Conservation (phyloP, 129 eudicot species). For the Centella asiatica region DNA sequence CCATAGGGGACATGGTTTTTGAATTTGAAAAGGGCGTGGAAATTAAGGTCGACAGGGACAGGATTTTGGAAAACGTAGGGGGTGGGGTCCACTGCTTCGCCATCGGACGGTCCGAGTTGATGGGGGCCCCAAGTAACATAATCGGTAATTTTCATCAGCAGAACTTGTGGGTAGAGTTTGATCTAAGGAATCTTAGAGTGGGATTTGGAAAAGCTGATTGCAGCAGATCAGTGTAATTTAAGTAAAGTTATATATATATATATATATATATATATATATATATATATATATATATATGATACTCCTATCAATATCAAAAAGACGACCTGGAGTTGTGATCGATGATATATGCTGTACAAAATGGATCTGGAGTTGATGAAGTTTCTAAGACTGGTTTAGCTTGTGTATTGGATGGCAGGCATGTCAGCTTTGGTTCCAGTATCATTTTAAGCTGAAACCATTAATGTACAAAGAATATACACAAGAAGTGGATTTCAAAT, state of each 20-base stretch:
- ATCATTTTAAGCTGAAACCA: no score
- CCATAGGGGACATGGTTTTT: slow-evolving; percentile 61
- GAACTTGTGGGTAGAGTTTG: slow-evolving; percentile 82
- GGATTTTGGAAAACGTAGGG: slow-evolving; percentile 59
- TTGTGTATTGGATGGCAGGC: no score
- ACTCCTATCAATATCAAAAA: no score
- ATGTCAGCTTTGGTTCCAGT: no score
- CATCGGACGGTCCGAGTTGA: slow-evolving; percentile 59
- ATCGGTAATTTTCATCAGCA: slow-evolving; percentile 85
- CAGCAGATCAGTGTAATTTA: slow-evolving; percentile 34
- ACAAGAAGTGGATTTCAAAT: no score
- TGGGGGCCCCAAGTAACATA: slow-evolving; percentile 62
- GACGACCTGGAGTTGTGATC: no score
- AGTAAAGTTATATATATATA: neutral
- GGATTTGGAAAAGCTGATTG: slow-evolving; percentile 83
- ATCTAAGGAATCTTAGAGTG: slow-evolving; percentile 46
- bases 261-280: neutral
- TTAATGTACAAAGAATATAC: no score
- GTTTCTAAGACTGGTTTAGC: no score
- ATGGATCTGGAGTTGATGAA: no score
- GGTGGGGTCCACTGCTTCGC: slow-evolving; percentile 71
- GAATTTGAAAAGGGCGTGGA: slow-evolving; percentile 53
- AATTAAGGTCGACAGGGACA: slow-evolving; percentile 28
- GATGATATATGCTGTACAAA: no score
- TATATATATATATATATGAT: no score